These are phyloP conservation scores for Colletotrichum liriopes DNA, from an alignment of 2,329 filamentous ascomycete species.

Conservation along the genomic window DNA sequence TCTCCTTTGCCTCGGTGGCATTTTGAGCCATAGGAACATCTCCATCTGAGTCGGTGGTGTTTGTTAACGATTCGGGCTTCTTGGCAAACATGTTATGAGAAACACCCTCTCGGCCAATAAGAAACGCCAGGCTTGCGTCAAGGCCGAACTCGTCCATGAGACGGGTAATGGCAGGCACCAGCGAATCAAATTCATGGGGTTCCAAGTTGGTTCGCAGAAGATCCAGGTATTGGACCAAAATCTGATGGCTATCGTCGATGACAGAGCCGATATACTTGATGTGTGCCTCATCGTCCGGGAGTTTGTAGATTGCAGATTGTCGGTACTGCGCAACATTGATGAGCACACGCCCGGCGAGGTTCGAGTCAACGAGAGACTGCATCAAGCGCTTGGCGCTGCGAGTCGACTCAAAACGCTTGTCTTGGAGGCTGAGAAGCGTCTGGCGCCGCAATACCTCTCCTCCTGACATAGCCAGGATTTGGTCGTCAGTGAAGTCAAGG, in stretches of 20 bases:
- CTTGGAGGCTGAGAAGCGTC: constrained; percentile 84
- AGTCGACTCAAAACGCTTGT: constrained; percentile 83
- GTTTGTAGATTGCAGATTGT: constrained; percentile 85
- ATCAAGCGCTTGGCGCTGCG: constrained; percentile 86
- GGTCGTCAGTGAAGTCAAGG: constrained; percentile 88
- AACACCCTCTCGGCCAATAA: constrained; percentile 84
- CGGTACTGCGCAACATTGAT: constrained; percentile 92
- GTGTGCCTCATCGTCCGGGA: constrained; percentile 80
- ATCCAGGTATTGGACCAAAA: constrained; percentile 90
- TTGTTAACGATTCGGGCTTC: constrained; percentile 46
- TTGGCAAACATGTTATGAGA: constrained; percentile 71
- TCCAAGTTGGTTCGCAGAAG: constrained; percentile 86
- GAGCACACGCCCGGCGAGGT: constrained; percentile 86
- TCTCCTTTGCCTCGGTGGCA: constrained; percentile 37
- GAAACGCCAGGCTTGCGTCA: constrained; percentile 85
- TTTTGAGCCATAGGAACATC: constrained; percentile 68
- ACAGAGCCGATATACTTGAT: constrained; percentile 92
- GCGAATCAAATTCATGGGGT: constrained; percentile 81
- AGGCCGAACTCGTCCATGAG: constrained; percentile 86
- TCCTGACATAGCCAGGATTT: constrained; percentile 90
- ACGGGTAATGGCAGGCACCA: constrained; percentile 81
- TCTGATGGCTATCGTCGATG: constrained; percentile 90
- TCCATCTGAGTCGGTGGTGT: constrained; percentile 66
- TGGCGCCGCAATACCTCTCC: constrained; percentile 85
- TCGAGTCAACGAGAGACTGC: constrained; percentile 82